Base-by-base conservation (phyloP, 306 rosid species). In the Prosopis cineraria region DNA sequence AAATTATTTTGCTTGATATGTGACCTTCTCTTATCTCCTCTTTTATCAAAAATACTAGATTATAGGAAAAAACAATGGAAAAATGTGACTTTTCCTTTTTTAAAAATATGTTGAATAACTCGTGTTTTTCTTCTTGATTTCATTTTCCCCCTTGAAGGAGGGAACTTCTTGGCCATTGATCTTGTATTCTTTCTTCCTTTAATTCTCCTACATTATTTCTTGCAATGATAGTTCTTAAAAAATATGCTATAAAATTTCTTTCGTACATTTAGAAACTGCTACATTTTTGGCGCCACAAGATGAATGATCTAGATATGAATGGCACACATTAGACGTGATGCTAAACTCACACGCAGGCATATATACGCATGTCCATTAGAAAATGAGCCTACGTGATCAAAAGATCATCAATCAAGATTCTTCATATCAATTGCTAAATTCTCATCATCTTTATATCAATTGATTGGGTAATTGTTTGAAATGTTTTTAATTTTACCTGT, bases 171-270 rank as follows among this genome's bases (percentile, higher is more conserved):
- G n/a, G 47, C 50, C 29, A 56, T 72, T 34, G 13, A 56, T 78
- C n/a, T 11, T 55, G 62, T 41, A 12, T 33, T 68, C 71, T 55
- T 55, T 72, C 36, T 31, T 36, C 73, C 33, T 62, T 11, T 45
- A 27, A 27, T 52, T 25, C 64, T 69, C 58, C 72, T 59, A 76
- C 29, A 70, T 75, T 50, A 33, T 66, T 64, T 71, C 64, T 68
- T 24, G 45, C 12, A 11, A 73, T 60, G 72, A 40, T 70, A 44
- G 27, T n/a, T n/a, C n/a, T n/a, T 67, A 9, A 37, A 70, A 30
- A 60, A 31, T 3, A 37, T 43, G 45, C 37, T 11, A 10, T 33
- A 3, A 25, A 36, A 60, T 69, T 59, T 68, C 68, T 60, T 39
- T 50, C 63, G 39, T 27, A 45, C 78, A 76, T 33, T 50, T 70